phyloP scores from a whole-genome alignment of 371 early-diverging fungal genomes.

The Circinella umbellata region DNA sequence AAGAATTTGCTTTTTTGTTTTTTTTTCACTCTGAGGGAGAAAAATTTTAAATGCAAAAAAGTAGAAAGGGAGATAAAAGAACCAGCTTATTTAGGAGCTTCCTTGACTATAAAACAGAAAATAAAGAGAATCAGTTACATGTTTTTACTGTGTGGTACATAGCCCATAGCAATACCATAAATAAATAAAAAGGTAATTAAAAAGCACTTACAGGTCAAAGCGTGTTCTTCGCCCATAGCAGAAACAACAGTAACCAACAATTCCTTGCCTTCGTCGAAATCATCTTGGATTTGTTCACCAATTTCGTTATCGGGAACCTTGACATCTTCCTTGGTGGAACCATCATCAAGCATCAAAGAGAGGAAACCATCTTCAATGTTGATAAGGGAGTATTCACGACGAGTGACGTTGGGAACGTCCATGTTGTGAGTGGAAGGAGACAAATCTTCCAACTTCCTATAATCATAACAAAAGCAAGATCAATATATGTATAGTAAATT shows the following conservation, averaged over 20 bases:
- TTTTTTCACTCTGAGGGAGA: too few relatives aligned
- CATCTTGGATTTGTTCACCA: constrained; percentile 75
- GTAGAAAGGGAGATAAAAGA: background rate
- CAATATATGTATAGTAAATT: too few relatives aligned
- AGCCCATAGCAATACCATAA: too few relatives aligned
- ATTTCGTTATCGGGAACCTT: constrained; percentile 90
- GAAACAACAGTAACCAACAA: constrained; percentile 85
- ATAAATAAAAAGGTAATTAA: background rate
- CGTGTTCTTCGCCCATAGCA: constrained; percentile 96
- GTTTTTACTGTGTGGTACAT: background rate
- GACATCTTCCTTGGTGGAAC: constrained; percentile 94
- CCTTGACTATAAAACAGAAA: constrained; percentile 34
- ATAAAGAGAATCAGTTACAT: background rate
- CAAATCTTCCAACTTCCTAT: constrained; percentile 88
- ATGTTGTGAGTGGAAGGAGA: constrained; percentile 99
- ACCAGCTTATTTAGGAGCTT: constrained; percentile 38
- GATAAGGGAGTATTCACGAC: constrained; percentile 85
- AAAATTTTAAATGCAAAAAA: background rate
- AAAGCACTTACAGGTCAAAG: constrained; percentile 71
- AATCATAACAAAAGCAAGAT: background rate
- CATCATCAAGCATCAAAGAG: constrained; percentile 80
- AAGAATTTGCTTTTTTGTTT: background rate
- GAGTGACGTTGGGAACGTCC: constrained; percentile 95
- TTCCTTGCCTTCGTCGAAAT: constrained; percentile 86
- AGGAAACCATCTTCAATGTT: constrained; percentile 95